Base-by-base conservation (phyloP, 1,139 yeast species). In the Magnusiomyces tetraspermus region DNA sequence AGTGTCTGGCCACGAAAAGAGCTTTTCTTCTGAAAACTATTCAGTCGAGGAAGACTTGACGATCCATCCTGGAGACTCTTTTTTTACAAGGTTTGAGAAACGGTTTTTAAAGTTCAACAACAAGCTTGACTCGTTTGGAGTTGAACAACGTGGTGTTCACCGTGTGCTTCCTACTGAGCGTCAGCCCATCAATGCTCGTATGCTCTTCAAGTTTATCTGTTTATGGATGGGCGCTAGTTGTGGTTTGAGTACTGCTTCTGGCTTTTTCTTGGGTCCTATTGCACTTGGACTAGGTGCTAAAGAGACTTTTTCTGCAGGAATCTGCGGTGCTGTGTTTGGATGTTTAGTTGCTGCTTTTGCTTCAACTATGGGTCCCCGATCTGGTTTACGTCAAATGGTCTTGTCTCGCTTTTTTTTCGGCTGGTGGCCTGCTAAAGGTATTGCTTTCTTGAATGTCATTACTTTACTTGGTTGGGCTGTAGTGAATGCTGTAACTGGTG, bases 401-500 rank as follows among this genome's bases (percentile, higher is more conserved):
- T 76, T 87, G 22, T 84, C 90, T 0, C 74, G 95, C 56, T 85
- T 77, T 62, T 71, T 85, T 48, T 86, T 85, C 65, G 95, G 96
- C 1, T 83, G 89, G 80, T 85, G 85, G 83, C 78, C 82, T 58
- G 89, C 87, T 42, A 83, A 84, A 64, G 70, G 85, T 53, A 83
- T 85, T 48, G 81, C 87, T 1, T 65, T 87, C 46, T 77, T 83
- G 40, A 77, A 85, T 46, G 79, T 85, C 54, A 67, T 85, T 51
- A 92, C 95, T 48, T 83, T 83, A n/a, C 68, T 85, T 61, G 95
- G 95, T 23, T 87, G 95, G 95, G 79, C 90, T 19, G 82, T 87
- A 43, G 89, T 87, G 23, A 86, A 86, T 64, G 78, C 85, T 60
- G 92, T 86, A 49, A 81, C 86, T 53, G 95, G 95, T 38, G 96